These are phyloP conservation scores for Bremia lactucae DNA, from an alignment of 352 stramenopile species.

Conservation along the genomic window DNA sequence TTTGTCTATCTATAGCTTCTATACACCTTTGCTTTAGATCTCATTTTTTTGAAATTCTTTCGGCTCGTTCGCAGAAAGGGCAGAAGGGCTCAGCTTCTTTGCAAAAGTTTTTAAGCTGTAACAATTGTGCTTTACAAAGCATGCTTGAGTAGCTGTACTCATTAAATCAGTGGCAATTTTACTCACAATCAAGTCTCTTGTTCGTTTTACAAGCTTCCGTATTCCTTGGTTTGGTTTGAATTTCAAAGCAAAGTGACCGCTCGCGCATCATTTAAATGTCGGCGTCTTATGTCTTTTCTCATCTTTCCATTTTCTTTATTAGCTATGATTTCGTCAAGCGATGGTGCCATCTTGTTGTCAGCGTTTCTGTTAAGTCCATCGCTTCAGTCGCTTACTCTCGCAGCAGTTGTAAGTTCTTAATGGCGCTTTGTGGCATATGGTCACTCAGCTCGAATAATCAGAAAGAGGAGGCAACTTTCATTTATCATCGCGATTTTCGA, in stretches of 20 bases:
- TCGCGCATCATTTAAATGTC: too few species aligned
- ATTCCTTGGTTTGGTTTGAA: too few species aligned
- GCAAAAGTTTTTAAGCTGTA: conserved; percentile 9
- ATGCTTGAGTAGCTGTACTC: neutral
- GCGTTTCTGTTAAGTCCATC: too few species aligned
- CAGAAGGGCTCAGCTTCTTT: conserved; percentile 5
- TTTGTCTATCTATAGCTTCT: neutral
- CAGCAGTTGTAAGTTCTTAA: neutral
- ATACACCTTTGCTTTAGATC: conserved; percentile 8
- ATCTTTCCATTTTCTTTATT: too few species aligned
- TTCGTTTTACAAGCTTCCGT: too few species aligned
- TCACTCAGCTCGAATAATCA: conserved; percentile 20
- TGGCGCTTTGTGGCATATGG: conserved; percentile 10
- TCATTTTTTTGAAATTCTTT: conserved; percentile 18
- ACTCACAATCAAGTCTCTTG: conserved; percentile 1
- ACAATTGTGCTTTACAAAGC: conserved; percentile 8
- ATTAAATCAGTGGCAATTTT: neutral
- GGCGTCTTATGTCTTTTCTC: too few species aligned
- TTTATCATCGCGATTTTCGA: conserved; percentile 5
- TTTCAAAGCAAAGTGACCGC: too few species aligned
- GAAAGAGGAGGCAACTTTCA: conserved; percentile 12
- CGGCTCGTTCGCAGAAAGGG: conserved; percentile 11
- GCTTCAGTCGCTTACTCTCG: too few species aligned
- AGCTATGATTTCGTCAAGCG: too few species aligned
- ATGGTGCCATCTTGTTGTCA: too few species aligned